Base-by-base conservation (phyloP, 352 stramenopile genomes). In the Phytophthora tubulina region DNA sequence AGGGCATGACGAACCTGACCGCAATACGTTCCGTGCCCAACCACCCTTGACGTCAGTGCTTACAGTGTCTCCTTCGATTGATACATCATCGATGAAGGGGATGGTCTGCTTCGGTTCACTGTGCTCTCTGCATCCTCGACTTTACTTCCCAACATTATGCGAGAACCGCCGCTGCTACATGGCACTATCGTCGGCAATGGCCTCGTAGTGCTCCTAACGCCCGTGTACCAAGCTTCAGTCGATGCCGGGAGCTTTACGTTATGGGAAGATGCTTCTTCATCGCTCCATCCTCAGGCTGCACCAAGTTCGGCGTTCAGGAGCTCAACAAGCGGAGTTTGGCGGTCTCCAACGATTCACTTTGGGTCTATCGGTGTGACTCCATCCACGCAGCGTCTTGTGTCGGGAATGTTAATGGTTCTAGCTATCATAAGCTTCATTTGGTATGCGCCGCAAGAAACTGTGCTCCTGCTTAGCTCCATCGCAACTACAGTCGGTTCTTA, bases 61-160 rank as follows among this genome's bases (percentile, higher is more conserved):
- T 42, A 8, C n/a, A 15, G 53, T 36, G 38, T 2, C 38, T n/a
- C 53, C 17, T 51, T 51, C 31, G 27, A 50, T 51, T 44, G 21
- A 55, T 13, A 15, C 27, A 49, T 59, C 17, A 17, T 14, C 14
- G 54, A 51, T 62, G 54, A 30, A 42, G 54, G 51, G 54, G 30
- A 41, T 15, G 51, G 39, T 9, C 17, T 33, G 13, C 15, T 31
- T 62, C 41, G 41, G 41, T 27, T 27, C 21, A 27, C 21, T 27
- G 21, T 46, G 41, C 21, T n/a, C 21, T 46, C 15, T 46, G 10
- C 41, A 39, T 21, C n/a, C n/a, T 4, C 31, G 41, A 62, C 54
- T 62, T 62, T 50, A 61, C 53, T 61, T 61, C 32, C 15, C 30
- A 49, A 50, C 33, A 57, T 7, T 38, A 62, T 62, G 54, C 54